Percentiles rank a stretch among this genome's conserved stretches.
phyloP scores from a whole-genome alignment of 257 asterid species.

The Solanum corneliomulleri region DNA sequence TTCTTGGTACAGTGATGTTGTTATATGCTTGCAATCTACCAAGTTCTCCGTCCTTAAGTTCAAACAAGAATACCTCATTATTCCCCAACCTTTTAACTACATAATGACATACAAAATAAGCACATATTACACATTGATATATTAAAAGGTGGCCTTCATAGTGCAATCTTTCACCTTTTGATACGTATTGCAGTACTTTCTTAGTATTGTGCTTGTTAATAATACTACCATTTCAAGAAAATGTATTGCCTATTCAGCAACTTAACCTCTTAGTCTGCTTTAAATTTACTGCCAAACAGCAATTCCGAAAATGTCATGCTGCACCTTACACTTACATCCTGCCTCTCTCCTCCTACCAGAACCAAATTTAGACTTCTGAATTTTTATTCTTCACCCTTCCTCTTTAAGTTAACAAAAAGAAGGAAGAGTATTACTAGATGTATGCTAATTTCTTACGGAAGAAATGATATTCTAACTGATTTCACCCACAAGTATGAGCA shows the following conservation, averaged over 20 bases:
- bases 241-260: neutral
- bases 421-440: neutral
- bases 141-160: neutral
- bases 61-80: neutral
- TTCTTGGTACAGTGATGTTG: neutral
- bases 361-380: neutral
- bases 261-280: neutral
- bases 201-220: neutral
- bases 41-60: neutral
- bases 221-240: neutral
- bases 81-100: neutral
- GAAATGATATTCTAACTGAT: neutral
- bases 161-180: neutral
- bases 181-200: neutral
- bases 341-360: neutral
- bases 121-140: neutral
- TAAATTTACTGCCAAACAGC: neutral
- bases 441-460: neutral
- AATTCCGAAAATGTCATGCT: neutral
- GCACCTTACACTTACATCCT: neutral
- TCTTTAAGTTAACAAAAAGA: neutral
- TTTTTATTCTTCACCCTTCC: neutral
- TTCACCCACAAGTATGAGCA: neutral
- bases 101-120: neutral
- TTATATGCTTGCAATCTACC: neutral